Evolutionary conservation across 371 early-diverging fungal genomes (phyloP), one percentile per base, ranked within the genome.

Genomic region (Aphelidium insulamus): DNA sequence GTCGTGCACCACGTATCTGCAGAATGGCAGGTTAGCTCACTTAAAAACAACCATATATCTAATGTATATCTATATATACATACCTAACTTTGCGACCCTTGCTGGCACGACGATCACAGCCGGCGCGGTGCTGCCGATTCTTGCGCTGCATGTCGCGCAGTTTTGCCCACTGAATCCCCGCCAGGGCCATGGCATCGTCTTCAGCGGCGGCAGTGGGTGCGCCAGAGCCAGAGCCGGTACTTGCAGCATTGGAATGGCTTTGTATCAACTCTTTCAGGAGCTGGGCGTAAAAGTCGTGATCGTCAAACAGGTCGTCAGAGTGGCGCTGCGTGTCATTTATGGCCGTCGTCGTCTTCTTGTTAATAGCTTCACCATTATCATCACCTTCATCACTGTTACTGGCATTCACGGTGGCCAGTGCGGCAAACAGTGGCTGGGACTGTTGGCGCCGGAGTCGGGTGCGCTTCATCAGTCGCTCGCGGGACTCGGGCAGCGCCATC

Each of bases 261-360:
- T n/a, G n/a, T 37, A 92, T 84, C 35, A 91, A 55, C 54, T 92
- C 94, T 33, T 80, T 71, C 39, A 92, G 45, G 26, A 82, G 63
- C 39, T 78, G 79, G 40, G 81, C 80, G 50, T 92, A 91, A 48
- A 82, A 92, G 50, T 92, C 94, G 11, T 70, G 64, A 41, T 92
- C 94, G 44, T 92, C 92, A 59, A 86, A 92, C 18, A 92, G 70
- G 39, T 87, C 85, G 11, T 49, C 48, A 39, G 85, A 82, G 30
- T 73, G 70, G 35, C 73, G 66, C 26, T 66, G 55, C 35, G 78
- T 49, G 39, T 53, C 77, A 69, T 22, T 63, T 57, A 36, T 73
- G 74, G 24, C 60, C 50, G 12, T 33, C 15, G 10, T 26, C 15
- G 29, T 29, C 15, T 27, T 37, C 34, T 21, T 31, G 15, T 20